Evolutionary conservation across 1,139 yeast species (phyloP).

Genomic region (Debaryomyces udenii): DNA sequence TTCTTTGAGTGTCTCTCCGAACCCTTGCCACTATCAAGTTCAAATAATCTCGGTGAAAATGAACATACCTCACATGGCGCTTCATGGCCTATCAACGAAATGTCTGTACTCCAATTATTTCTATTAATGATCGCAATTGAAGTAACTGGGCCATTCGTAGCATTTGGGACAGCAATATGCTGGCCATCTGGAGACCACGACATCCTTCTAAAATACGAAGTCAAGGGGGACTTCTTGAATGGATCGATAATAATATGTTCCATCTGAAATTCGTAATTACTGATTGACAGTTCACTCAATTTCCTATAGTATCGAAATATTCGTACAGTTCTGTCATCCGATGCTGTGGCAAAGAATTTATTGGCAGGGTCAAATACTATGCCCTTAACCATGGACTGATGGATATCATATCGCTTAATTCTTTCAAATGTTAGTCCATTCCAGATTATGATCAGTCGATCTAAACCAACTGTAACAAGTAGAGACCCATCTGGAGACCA

Average conservation of each 20-base stretch:
- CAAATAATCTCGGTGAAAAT: constrained; percentile 77
- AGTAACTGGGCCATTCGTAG: constrained; percentile 94
- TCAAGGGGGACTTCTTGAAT: constrained; percentile 83
- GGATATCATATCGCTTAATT: constrained; percentile 85
- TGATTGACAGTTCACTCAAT: constrained; percentile 49
- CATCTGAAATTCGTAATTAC: constrained; percentile 78
- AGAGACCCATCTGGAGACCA: constrained; percentile 97
- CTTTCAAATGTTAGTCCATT: constrained; percentile 90
- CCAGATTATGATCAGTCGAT: constrained; percentile 91
- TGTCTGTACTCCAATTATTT: constrained; percentile 90
- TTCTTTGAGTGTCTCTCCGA: constrained; percentile 18
- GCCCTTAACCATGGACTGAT: constrained; percentile 95
- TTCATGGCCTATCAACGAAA: constrained; percentile 91
- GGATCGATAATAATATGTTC: constrained; percentile 86
- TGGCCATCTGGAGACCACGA: constrained; percentile 92
- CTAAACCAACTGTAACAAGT: constrained; percentile 90
- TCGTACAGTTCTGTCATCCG: constrained; percentile 91
- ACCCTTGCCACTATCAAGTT: constrained; percentile 19
- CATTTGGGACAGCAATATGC: constrained; percentile 94
- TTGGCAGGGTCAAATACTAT: constrained; percentile 97
- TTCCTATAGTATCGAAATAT: constrained; percentile 80
- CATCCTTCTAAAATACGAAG: constrained; percentile 87
- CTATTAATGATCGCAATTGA: constrained; percentile 86
- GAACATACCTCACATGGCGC: constrained; percentile 95
- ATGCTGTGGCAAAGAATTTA: constrained; percentile 94